Evolutionary conservation across 768 basidiomycete genomes (phyloP).

Genomic region (Tulasnella sp.): DNA sequence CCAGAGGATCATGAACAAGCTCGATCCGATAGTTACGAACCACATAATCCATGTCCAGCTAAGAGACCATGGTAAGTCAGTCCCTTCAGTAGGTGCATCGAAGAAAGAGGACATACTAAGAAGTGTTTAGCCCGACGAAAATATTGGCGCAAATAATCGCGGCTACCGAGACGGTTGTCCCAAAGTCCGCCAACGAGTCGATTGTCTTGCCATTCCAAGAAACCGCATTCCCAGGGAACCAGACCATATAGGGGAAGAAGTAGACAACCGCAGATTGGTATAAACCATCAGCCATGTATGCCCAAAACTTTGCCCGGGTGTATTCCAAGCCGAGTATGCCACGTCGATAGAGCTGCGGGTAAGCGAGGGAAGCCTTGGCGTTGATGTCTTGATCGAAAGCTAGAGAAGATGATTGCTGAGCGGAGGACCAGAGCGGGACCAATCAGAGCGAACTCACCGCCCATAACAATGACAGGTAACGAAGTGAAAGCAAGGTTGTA

Average conservation of each 20-base stretch:
- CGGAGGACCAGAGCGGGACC: neutral
- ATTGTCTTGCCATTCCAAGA: conserved; percentile 79
- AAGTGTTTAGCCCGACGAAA: conserved; percentile 84
- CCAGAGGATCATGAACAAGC: conserved; percentile 81
- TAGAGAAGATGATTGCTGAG: conserved; percentile 31
- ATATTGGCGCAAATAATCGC: conserved; percentile 86
- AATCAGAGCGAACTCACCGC: conserved; percentile 53
- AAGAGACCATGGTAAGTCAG: conserved; percentile 22
- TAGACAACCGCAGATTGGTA: conserved; percentile 88
- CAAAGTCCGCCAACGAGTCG: conserved; percentile 79
- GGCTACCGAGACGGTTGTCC: conserved; percentile 83
- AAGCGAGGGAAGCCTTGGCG: conserved; percentile 81
- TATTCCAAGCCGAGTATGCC: conserved; percentile 93
- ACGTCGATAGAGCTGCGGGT: conserved; percentile 92
- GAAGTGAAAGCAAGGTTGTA: conserved; percentile 94
- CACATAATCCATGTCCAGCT: conserved; percentile 85
- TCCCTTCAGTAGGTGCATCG: conserved; percentile 32
- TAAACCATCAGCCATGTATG: conserved; percentile 89
- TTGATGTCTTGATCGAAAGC: conserved; percentile 96
- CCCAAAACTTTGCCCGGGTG: conserved; percentile 86
- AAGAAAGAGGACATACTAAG: conserved; percentile 62
- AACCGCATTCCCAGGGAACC: conserved; percentile 57
- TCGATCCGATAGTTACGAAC: conserved; percentile 74
- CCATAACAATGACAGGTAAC: conserved; percentile 83
- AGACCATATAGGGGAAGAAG: conserved; percentile 76